phyloP scores from a whole-genome alignment of 805 yeast genomes.

The Ogataea methylovora region DNA sequence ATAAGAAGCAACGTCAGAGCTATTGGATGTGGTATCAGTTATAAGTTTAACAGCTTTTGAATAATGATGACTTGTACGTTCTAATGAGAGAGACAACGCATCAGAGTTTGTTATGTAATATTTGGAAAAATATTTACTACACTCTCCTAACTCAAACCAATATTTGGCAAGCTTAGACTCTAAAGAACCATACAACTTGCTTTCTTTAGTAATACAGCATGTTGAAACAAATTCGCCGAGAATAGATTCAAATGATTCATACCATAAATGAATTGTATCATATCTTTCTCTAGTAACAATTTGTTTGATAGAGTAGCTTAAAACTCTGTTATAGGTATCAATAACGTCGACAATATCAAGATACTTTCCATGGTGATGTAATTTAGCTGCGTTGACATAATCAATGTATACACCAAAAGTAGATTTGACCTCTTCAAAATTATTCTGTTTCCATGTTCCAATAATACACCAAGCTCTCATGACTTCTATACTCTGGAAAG shows the following conservation, averaged over 20 bases:
- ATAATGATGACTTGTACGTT: not conserved
- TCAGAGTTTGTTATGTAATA: not conserved
- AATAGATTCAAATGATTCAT: slow-evolving; percentile 3
- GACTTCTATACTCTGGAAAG: slow-evolving; percentile 38
- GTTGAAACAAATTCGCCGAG: not conserved
- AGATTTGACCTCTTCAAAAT: slow-evolving; percentile 18
- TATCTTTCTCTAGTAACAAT: slow-evolving; percentile 7
- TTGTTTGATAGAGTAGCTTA: slow-evolving; percentile 7
- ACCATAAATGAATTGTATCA: slow-evolving; percentile 13
- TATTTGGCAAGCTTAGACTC: not conserved
- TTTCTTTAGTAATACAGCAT: not conserved
- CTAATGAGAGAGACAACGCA: too few relatives aligned
- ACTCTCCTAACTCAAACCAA: not conserved
- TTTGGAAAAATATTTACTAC: not conserved
- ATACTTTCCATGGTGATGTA: slow-evolving; percentile 26
- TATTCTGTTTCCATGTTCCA: slow-evolving; percentile 14
- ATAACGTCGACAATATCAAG: slow-evolving; percentile 28
- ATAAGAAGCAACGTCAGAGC: slow-evolving; percentile 17
- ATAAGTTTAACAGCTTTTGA: slow-evolving; percentile 6
- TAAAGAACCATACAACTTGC: not conserved
- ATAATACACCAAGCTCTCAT: slow-evolving; percentile 27
- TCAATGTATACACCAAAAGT: slow-evolving; percentile 33
- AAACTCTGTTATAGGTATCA: slow-evolving; percentile 12
- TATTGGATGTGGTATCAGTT: slow-evolving; percentile 6
- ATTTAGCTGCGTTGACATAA: slow-evolving; percentile 30